Conservation (phyloP, 2,329 filamentous ascomycete species). For the Colletotrichum caudatum region DNA sequence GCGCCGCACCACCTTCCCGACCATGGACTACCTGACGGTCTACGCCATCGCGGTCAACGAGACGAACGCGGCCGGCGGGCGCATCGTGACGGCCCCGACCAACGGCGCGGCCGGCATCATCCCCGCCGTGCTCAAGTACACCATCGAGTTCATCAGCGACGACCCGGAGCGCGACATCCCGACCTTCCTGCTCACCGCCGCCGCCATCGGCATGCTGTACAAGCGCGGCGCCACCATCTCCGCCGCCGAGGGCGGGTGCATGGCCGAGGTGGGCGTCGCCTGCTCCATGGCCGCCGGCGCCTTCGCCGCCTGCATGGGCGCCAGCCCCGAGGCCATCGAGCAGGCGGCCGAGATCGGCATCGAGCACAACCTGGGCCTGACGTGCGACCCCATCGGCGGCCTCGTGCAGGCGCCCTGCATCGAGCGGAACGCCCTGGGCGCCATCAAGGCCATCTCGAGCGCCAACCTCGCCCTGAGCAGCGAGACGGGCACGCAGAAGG, state of each 20-base stretch:
- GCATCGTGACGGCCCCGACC: constrained; percentile 64
- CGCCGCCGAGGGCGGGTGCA: constrained; percentile 64
- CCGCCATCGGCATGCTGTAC: constrained; percentile 65
- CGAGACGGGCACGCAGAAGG: constrained; percentile 60
- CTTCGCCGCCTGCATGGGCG: constrained; percentile 64
- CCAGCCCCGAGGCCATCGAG: constrained; percentile 62
- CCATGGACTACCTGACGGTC: constrained; percentile 63
- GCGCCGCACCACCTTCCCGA: constrained; percentile 61
- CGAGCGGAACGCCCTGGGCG: constrained; percentile 63
- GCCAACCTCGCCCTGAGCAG: constrained; percentile 61
- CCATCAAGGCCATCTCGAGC: constrained; percentile 64
- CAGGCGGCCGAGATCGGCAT: constrained; percentile 66
- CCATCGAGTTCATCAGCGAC: constrained; percentile 63
- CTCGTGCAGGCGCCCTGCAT: constrained; percentile 65
- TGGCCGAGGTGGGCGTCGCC: constrained; percentile 66
- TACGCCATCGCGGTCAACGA: constrained; percentile 66
- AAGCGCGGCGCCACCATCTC: constrained; percentile 65
- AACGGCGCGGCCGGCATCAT: constrained; percentile 65
- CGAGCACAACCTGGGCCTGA: constrained; percentile 64
- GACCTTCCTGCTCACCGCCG: constrained; percentile 62
- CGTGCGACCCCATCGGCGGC: constrained; percentile 63
- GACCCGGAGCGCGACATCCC: constrained; percentile 62
- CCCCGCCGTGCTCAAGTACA: constrained; percentile 63
- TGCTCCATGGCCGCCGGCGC: constrained; percentile 65
- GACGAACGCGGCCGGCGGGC: constrained; percentile 63